Conservation (phyloP, 495 filamentous ascomycete genomes). For the Parmelia sp. region DNA sequence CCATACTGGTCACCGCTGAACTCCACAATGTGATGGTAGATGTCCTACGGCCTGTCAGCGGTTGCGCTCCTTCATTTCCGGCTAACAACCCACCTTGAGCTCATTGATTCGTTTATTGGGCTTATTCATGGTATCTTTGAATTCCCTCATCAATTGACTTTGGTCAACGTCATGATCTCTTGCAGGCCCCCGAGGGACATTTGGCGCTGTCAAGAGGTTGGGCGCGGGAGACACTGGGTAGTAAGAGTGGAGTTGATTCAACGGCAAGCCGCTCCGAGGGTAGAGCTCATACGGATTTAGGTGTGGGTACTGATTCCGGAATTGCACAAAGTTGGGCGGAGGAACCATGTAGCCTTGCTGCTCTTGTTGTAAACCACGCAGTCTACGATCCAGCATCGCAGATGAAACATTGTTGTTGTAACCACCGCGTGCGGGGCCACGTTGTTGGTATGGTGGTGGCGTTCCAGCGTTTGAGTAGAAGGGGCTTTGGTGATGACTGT, state of each 20-base stretch:
- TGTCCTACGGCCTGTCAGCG: conserved; percentile 52
- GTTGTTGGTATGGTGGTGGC: conserved; percentile 40
- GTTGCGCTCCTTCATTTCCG: background rate
- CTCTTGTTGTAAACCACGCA: conserved; percentile 46
- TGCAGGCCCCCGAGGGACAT: conserved; percentile 44
- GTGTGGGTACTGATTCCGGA: conserved; percentile 35
- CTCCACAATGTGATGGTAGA: conserved; percentile 84
- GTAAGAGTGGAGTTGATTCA: conserved; percentile 36
- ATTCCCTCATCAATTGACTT: conserved; percentile 73
- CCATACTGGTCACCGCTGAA: conserved; percentile 95
- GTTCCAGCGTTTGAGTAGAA: conserved; percentile 50
- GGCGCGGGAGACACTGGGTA: conserved; percentile 28
- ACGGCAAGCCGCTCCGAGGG: conserved; percentile 33
- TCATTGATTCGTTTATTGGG: conserved; percentile 69
- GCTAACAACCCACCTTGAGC: conserved; percentile 55
- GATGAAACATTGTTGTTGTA: conserved; percentile 34
- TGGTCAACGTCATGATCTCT: conserved; percentile 62
- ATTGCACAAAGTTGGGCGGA: conserved; percentile 35
- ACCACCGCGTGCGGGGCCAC: conserved; percentile 37
- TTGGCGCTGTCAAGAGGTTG: conserved; percentile 29
- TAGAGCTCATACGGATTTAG: conserved; percentile 38
- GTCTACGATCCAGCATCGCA: conserved; percentile 41
- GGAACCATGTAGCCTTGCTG: conserved; percentile 38
- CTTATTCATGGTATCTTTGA: conserved; percentile 61
- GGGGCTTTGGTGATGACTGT: conserved; percentile 49